These are phyloP conservation scores for Pestalotiopsis sp. DNA, from an alignment of 2,329 filamentous ascomycete species.

Conservation along the genomic window DNA sequence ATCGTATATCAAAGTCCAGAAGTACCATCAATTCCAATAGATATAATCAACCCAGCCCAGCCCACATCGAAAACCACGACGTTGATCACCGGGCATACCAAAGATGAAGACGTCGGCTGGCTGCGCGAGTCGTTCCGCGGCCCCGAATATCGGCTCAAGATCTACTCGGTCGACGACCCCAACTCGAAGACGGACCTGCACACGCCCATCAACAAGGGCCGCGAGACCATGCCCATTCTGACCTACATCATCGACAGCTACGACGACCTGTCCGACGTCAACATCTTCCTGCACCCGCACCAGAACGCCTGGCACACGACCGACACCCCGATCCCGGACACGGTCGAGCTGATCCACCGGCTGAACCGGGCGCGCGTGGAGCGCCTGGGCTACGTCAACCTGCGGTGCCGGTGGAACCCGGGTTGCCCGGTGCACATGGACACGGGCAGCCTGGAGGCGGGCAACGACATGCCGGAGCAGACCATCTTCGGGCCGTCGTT, in stretches of 20 bases:
- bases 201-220: background rate
- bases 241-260: conserved; percentile 5
- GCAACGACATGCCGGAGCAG: conserved; percentile 1
- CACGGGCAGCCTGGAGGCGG: background rate
- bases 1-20: background rate
- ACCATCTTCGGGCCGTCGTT: conserved; percentile 1
- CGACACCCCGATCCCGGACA: background rate
- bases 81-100: background rate
- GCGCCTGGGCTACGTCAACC: conserved; percentile 1
- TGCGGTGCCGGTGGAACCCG: conserved; percentile 2
- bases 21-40: background rate
- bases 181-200: background rate
- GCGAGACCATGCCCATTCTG: background rate
- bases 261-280: conserved; percentile 5
- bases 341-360: background rate
- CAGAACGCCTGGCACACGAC: conserved; percentile 1
- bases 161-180: conserved; percentile 7
- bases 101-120: conserved; percentile 10
- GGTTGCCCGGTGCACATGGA: conserved; percentile 6
- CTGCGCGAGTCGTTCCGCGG: background rate
- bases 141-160: conserved; percentile 1
- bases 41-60: background rate
- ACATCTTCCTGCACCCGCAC: conserved; percentile 8
- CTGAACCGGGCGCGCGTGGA: background rate
- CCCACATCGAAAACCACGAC: background rate